Evolutionary conservation across 1,284 basidiomycete species (phyloP), one percentile per base, ranked within the genome.

Genomic region (Cutaneotrichosporon sp.): DNA sequence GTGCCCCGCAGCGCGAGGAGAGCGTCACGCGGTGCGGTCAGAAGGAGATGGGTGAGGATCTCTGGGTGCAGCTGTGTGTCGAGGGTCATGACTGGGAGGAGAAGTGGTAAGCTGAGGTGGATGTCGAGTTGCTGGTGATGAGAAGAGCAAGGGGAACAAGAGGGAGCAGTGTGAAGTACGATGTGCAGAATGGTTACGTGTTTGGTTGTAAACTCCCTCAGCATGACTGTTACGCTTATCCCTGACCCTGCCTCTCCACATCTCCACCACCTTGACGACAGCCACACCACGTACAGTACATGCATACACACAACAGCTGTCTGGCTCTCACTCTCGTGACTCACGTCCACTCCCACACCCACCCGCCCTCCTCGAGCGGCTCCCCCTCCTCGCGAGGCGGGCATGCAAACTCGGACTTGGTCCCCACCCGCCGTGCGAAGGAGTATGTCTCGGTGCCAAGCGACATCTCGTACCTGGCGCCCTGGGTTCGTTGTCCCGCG

Each of bases 321-420:
- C 27, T 16, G 18, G 11, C 18, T 50, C 38, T 42, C 2, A n/a
- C 18, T 25, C n/a, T 38, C 10, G 14, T 36, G 22, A 53, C 51
- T 54, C 58, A 59, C 4, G n/a, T 18, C 60, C 60, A 62, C 20
- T n/a, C 51, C 60, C 60, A 62, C 34, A 42, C 38, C 54, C 54
- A 51, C 7, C 53, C 59, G 3, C 50, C 57, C 9, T 33, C 36
- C 11, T 33, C 42, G n/a, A 29, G 54, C 25, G 38, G 18, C 18
- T 55, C 59, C 4, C 42, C 57, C 4, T 24, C 34, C 9, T 25
- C 56, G 8, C 51, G 24, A 1, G 60, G 60, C 16, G 56, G 33
- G 4, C 20, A 33, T 3, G 56, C 60, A 50, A 58, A 54, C 54
- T 61, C 53, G 24, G 53, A 54, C 45, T 53, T 53, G 33, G 33